Evolutionary conservation across 2,329 filamentous ascomycete genomes (phyloP).

Genomic region (Truncatella angustata): DNA sequence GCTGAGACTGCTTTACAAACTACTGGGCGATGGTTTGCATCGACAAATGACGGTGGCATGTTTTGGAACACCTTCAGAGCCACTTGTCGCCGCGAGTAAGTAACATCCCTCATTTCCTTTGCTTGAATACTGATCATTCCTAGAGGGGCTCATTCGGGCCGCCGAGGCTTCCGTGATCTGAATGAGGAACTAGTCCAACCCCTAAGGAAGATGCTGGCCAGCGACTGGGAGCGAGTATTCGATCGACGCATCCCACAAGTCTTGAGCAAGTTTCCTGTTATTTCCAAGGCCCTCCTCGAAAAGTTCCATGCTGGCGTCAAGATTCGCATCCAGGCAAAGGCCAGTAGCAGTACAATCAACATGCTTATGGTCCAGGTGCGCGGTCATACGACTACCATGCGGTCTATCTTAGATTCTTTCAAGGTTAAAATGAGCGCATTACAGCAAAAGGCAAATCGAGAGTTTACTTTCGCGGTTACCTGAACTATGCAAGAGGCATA

Average conservation of each 20-base stretch:
- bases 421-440: not conserved
- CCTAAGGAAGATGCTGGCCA: not conserved
- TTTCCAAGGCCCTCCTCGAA: not conserved
- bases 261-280: not conserved
- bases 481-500: constrained; percentile 2
- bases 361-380: not conserved
- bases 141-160: not conserved
- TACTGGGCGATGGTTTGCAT: not conserved
- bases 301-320: not conserved
- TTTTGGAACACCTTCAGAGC: not conserved
- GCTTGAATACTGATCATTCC: no score
- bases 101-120: not conserved
- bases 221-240: not conserved
- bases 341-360: not conserved
- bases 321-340: not conserved
- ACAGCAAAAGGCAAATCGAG: constrained; percentile 7
- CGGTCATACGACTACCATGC: not conserved
- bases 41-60: not conserved
- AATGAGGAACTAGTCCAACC: not conserved
- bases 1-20: not conserved
- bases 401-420: not conserved
- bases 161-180: not conserved
- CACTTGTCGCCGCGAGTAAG: not conserved
- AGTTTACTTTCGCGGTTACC: constrained; percentile 1
- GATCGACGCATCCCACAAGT: not conserved